These are phyloP conservation scores for Nemania sp. DNA, from an alignment of 2,329 filamentous ascomycete genomes.

Conservation along the genomic window DNA sequence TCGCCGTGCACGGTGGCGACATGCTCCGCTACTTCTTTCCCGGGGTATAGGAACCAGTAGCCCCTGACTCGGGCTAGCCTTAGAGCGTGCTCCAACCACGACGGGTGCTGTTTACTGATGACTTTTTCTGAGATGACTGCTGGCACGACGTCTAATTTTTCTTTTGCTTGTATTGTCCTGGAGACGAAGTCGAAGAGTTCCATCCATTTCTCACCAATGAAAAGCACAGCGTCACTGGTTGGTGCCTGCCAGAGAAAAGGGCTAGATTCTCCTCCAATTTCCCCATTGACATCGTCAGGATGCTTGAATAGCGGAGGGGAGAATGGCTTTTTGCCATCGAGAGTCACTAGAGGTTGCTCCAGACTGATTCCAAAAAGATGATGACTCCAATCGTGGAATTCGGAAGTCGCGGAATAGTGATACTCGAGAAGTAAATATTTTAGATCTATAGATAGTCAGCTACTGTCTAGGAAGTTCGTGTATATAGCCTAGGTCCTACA, in stretches of 20 bases:
- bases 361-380: constrained; percentile 79
- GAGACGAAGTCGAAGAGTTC: constrained; percentile 83
- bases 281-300: constrained; percentile 35
- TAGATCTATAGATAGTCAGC: constrained; percentile 57
- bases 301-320: constrained; percentile 43
- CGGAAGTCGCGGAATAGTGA: constrained; percentile 64
- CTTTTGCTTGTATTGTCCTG: constrained; percentile 57
- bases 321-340: constrained; percentile 66
- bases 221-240: constrained; percentile 78
- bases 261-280: constrained; percentile 44
- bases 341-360: constrained; percentile 67
- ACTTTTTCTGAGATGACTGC: constrained; percentile 54
- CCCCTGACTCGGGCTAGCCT: constrained; percentile 76
- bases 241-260: constrained; percentile 87
- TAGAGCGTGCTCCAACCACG: constrained; percentile 64
- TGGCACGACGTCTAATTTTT: constrained; percentile 43
- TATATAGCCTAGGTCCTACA: constrained; percentile 51
- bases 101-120: constrained; percentile 39
- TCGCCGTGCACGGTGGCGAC: constrained; percentile 80
- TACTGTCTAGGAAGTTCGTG: background rate
- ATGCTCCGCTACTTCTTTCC: constrained; percentile 54
- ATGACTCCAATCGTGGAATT: constrained; percentile 51
- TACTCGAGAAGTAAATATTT: constrained; percentile 80
- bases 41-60: constrained; percentile 81
- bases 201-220: constrained; percentile 84